Percentiles rank a stretch among this genome's conserved stretches.
phyloP scores from a whole-genome alignment of 2,329 filamentous ascomycete species.

The Simplicillium sp. region DNA sequence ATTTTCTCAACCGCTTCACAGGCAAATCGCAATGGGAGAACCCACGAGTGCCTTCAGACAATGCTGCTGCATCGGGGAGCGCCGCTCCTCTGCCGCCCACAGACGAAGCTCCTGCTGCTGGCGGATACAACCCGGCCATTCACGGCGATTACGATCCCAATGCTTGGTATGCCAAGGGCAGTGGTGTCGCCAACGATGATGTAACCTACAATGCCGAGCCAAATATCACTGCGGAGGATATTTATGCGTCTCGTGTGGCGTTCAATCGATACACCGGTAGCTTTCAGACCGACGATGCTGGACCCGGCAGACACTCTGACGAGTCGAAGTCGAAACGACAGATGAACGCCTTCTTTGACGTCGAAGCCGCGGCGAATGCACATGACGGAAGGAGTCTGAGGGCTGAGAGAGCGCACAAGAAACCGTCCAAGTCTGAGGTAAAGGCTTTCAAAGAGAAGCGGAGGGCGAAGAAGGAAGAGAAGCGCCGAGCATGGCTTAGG shows the following conservation, averaged over 20 bases:
- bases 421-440: conserved; percentile 74
- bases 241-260: conserved; percentile 60
- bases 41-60: conserved; percentile 53
- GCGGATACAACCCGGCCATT: conserved; percentile 90
- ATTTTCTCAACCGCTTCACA: conserved; percentile 79
- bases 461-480: conserved; percentile 85
- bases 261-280: conserved; percentile 89
- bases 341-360: conserved; percentile 92
- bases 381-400: conserved; percentile 87
- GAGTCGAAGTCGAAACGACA: conserved; percentile 81
- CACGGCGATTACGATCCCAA: conserved; percentile 95
- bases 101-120: conserved; percentile 36
- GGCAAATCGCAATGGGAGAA: conserved; percentile 76
- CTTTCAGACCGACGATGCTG: conserved; percentile 61
- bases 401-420: conserved; percentile 80
- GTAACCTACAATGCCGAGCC: conserved; percentile 15
- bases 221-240: conserved; percentile 18
- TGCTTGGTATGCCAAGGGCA: conserved; percentile 76
- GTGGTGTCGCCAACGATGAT: conserved; percentile 23
- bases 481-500: conserved; percentile 79
- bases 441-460: conserved; percentile 89
- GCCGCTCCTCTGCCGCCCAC: conserved; percentile 21
- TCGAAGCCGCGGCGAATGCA: conserved; percentile 83
- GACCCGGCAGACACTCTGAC: conserved; percentile 70
- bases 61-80: conserved; percentile 16